Evolutionary conservation across 129 eudicot genomes (phyloP), one percentile per base, ranked within the genome.

Genomic region (Pittosporum tobira): DNA sequence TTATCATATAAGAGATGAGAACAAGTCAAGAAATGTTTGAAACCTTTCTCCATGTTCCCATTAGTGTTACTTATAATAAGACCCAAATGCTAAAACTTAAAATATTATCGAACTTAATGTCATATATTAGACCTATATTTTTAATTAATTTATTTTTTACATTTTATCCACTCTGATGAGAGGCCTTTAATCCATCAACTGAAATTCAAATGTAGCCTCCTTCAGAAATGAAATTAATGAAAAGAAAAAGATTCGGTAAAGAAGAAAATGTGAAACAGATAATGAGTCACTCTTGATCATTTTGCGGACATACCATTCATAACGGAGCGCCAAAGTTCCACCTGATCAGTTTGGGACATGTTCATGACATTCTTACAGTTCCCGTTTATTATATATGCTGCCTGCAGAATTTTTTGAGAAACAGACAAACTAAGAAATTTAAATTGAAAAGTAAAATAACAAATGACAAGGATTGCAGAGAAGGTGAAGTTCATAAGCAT

Each of bases 281-380:
- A 45, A 38, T 12, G n/a, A 18, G 3, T 67, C 48, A 57, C n/a
- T 69, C 22, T 27, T 19, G 34, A 58, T 5, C 18, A 30, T 34
- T 61, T 34, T 43, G 23, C 30, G 34, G 61, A 52, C 81, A 20
- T 87, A 93, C 99, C 91, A 37, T 79, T 75, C 64, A 87, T 61
- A 65, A 87, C 83, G 42, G 96, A 87, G 38, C 71, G 84, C 99
- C 99, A 93, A 61, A 93, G 81, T 45, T 87, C 99, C 57, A 75
- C 44, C 57, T 93, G 99, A 75, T 93, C 99, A 72, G 88, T 69
- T 22, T 93, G 99, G 61, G 99, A 93, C 91, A 93, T 81, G 79
- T 84, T 93, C 99, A 93, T 93, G 20, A 93, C 77, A 79, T 81
- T 93, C 74, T 93, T 93, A 75, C 94, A 81, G 82, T 84, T 93